phyloP scores from a whole-genome alignment of 129 eudicot species.

The Chrysanthemum makinoi region DNA sequence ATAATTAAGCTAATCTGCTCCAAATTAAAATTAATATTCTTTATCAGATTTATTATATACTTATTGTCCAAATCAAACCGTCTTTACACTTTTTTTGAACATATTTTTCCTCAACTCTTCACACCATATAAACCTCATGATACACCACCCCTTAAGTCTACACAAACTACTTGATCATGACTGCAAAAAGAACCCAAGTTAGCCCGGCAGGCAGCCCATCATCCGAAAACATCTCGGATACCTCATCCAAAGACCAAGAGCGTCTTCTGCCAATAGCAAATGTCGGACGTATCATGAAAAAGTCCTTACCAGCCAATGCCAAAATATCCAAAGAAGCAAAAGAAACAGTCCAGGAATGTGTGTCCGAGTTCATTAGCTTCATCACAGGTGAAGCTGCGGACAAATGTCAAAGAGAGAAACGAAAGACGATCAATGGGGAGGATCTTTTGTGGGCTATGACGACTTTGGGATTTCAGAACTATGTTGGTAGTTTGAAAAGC shows the following conservation, averaged over 20 bases:
- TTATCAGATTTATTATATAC: slow-evolving; percentile 14
- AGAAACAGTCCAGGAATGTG: slow-evolving; percentile 72
- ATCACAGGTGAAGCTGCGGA: slow-evolving; percentile 74
- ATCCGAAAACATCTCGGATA: slow-evolving; percentile 35
- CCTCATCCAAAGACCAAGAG: slow-evolving; percentile 45
- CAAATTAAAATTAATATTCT: not conserved
- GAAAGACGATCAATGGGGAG: slow-evolving; percentile 74
- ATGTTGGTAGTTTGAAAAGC: slow-evolving; percentile 48
- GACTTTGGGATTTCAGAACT: slow-evolving; percentile 63
- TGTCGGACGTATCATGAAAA: slow-evolving; percentile 72
- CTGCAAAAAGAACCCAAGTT: slow-evolving; percentile 37
- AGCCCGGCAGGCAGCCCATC: slow-evolving; percentile 34
- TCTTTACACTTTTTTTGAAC: slow-evolving; percentile 29
- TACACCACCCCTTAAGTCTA: slow-evolving; percentile 5
- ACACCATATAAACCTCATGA: slow-evolving; percentile 28
- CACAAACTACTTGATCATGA: slow-evolving; percentile 32
- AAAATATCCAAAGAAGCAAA: slow-evolving; percentile 76
- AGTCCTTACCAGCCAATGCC: slow-evolving; percentile 60
- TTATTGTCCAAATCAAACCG: slow-evolving; percentile 50
- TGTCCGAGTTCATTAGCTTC: slow-evolving; percentile 70
- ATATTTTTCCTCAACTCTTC: slow-evolving; percentile 13
- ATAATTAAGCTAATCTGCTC: not conserved
- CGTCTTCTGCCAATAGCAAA: slow-evolving; percentile 65
- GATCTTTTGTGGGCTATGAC: slow-evolving; percentile 84
- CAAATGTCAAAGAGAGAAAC: slow-evolving; percentile 68